phyloP scores from a whole-genome alignment of 345 rosid genomes.

The Populus nigra region DNA sequence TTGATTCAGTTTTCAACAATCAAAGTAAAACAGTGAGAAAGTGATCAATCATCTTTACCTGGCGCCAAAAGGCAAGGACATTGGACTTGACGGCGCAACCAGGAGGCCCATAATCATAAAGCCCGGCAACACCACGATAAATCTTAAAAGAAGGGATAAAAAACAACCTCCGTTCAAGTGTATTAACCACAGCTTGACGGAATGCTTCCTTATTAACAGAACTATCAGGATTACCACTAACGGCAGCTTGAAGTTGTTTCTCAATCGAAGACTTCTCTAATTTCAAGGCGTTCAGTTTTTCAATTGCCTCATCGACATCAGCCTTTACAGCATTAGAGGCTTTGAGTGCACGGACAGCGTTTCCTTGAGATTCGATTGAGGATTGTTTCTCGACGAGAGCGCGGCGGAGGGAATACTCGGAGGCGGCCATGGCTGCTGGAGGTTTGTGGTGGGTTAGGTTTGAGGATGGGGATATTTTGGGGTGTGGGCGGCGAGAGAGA shows the following conservation, averaged over 20 bases:
- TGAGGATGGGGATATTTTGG: background rate
- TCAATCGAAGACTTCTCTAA: constrained; percentile 69
- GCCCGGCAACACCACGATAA: constrained; percentile 89
- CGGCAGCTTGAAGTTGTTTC: constrained; percentile 59
- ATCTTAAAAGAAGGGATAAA: constrained; percentile 84
- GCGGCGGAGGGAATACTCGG: constrained; percentile 66
- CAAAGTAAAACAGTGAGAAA: background rate
- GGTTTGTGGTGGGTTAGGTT: constrained; percentile 2
- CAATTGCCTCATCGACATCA: constrained; percentile 75
- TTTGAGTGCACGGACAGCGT: constrained; percentile 71
- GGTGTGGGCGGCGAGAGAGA: constrained; percentile 15
- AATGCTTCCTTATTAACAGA: constrained; percentile 64
- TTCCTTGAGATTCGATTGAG: constrained; percentile 69
- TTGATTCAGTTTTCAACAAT: background rate
- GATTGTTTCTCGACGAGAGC: constrained; percentile 57
- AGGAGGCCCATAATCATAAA: constrained; percentile 90
- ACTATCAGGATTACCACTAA: constrained; percentile 40
- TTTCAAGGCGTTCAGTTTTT: constrained; percentile 55
- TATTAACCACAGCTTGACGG: constrained; percentile 67
- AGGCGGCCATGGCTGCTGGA: constrained; percentile 44
- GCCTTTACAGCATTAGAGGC: constrained; percentile 52
- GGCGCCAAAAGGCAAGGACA: constrained; percentile 91
- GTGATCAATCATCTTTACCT: constrained; percentile 36
- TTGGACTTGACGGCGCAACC: constrained; percentile 87
- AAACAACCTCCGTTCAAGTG: constrained; percentile 79